Evolutionary conservation across 495 filamentous ascomycete species (phyloP).

Genomic region (Filosporella fistucella): DNA sequence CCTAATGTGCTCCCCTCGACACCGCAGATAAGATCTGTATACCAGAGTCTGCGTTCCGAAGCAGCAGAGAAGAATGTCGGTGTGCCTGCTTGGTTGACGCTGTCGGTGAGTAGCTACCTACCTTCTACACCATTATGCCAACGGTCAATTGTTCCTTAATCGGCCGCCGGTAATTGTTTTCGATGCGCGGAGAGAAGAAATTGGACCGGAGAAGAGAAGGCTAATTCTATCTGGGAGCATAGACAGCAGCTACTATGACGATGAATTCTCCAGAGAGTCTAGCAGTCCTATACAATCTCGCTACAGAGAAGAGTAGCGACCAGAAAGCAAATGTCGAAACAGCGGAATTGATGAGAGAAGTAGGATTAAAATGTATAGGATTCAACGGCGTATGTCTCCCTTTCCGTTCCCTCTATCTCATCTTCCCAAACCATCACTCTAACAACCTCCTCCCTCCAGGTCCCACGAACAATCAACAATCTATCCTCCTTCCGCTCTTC

Average conservation of each 20-base stretch:
- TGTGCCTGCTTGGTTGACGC: conserved; percentile 56
- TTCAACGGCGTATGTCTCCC: conserved; percentile 59
- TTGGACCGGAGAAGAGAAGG: too few relatives aligned
- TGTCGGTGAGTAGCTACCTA: conserved; percentile 50
- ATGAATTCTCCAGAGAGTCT: conserved; percentile 70
- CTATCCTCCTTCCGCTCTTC: conserved; percentile 59
- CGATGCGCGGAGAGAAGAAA: too few relatives aligned
- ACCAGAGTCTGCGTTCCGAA: conserved; percentile 50
- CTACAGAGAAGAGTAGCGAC: conserved; percentile 32
- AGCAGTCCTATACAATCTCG: conserved; percentile 45
- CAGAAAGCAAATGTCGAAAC: conserved; percentile 40
- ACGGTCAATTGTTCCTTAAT: too few relatives aligned
- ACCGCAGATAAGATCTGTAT: conserved; percentile 52
- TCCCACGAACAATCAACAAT: conserved; percentile 76
- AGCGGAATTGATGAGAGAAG: conserved; percentile 73
- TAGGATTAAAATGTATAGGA: conserved; percentile 76
- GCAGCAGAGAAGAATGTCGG: conserved; percentile 51
- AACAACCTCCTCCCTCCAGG: conserved; percentile 27
- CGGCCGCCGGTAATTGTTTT: too few relatives aligned
- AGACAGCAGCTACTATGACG: conserved; percentile 71
- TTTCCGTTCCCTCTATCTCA: not conserved
- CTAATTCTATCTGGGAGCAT: too few relatives aligned
- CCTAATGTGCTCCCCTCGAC: conserved; percentile 63
- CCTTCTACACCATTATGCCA: too few relatives aligned
- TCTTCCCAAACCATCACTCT: not conserved